Conservation (phyloP, 2,329 filamentous ascomycete species). For the Pseudohalonectria lignicola region DNA sequence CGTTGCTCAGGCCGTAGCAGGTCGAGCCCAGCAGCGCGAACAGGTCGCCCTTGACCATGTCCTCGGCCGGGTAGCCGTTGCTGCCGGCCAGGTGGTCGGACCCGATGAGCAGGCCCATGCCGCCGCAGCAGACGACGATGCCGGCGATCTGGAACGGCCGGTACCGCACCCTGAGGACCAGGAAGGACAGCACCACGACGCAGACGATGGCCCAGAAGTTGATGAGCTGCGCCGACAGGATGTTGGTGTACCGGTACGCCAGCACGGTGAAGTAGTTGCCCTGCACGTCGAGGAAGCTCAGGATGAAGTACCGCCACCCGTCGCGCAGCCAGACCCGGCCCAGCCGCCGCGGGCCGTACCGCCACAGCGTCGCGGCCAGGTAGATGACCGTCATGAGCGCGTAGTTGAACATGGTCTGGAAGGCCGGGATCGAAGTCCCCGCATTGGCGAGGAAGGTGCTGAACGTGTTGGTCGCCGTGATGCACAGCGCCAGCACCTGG, state of each 20-base stretch:
- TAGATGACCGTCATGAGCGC: conserved; percentile 74
- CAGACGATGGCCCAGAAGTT: conserved; percentile 98
- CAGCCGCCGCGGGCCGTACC: conserved; percentile 67
- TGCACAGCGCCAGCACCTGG: conserved; percentile 78
- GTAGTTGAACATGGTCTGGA: conserved; percentile 96
- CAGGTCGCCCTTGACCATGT: conserved; percentile 82
- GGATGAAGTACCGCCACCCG: conserved; percentile 89
- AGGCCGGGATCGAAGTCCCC: conserved; percentile 77
- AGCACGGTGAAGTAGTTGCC: conserved; percentile 98
- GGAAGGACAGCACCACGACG: conserved; percentile 76
- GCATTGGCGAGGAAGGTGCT: conserved; percentile 56
- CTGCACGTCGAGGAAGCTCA: conserved; percentile 87
- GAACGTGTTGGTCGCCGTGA: conserved; percentile 89
- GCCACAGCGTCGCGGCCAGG: conserved; percentile 66
- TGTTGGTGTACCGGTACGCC: conserved; percentile 85
- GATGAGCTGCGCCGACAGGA: conserved; percentile 86
- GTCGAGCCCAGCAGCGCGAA: conserved; percentile 85
- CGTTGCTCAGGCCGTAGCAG: conserved; percentile 84
- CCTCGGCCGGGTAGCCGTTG: conserved; percentile 55
- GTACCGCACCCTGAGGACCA: conserved; percentile 80
- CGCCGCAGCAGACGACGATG: conserved; percentile 83
- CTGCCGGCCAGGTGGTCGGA: conserved; percentile 75
- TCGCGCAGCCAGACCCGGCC: conserved; percentile 50
- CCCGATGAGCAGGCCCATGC: conserved; percentile 76
- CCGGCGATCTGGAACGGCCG: conserved; percentile 74